Conservation (phyloP, 768 basidiomycete species). For the Coprinopsis cinerea region DNA sequence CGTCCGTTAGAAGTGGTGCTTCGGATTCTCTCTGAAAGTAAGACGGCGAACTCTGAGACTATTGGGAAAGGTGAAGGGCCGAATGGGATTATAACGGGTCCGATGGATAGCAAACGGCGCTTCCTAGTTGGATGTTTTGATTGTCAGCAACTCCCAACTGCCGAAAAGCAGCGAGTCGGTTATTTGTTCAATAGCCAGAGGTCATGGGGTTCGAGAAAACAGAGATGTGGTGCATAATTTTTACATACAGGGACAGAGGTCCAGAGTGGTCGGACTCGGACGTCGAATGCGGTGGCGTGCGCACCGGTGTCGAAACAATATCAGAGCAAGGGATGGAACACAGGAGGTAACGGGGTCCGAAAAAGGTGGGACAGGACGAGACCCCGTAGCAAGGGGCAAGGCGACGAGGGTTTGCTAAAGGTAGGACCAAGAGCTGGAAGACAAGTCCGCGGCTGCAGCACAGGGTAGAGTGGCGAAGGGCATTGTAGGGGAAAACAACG, state of each 20-base stretch:
- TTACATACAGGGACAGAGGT: not conserved
- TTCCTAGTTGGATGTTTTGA: not conserved
- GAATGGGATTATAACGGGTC: conserved; percentile 5
- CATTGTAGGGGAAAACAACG: not conserved
- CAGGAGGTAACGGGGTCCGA: too few relatives aligned
- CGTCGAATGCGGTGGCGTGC: not conserved
- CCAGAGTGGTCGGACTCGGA: not conserved
- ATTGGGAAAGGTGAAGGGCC: not conserved
- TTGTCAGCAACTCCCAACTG: not conserved
- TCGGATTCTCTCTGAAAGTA: not conserved
- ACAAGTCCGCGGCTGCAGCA: not conserved
- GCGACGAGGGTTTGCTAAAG: not conserved
- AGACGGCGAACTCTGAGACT: not conserved
- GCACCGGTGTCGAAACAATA: not conserved
- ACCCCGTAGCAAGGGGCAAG: not conserved
- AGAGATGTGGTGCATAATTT: not conserved
- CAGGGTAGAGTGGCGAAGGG: not conserved
- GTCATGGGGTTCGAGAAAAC: conserved; percentile 1
- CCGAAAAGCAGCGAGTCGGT: conserved; percentile 5
- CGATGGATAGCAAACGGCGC: not conserved
- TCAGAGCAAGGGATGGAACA: not conserved
- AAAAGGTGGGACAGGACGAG: too few relatives aligned
- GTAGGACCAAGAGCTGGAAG: not conserved
- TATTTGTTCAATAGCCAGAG: conserved; percentile 6
- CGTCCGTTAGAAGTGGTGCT: not conserved